Evolutionary conservation across 805 yeast species (phyloP).

Genomic region (Kregervanrija fluxuum): DNA sequence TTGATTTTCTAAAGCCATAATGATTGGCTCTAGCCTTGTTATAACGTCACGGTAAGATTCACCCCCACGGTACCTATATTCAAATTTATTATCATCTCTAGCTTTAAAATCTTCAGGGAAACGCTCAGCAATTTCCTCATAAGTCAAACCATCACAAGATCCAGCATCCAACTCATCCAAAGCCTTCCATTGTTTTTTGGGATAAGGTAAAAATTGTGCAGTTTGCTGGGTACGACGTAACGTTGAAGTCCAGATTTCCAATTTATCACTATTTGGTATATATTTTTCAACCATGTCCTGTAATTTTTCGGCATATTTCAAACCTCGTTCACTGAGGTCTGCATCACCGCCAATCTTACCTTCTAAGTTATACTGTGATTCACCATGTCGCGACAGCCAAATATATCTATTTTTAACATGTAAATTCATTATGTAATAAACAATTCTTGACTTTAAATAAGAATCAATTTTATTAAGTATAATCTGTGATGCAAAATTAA

Average conservation of each 20-base stretch:
- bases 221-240: constrained; percentile 89
- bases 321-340: constrained; percentile 74
- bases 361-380: constrained; percentile 81
- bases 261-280: constrained; percentile 50
- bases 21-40: constrained; percentile 89
- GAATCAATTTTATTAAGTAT: constrained; percentile 82
- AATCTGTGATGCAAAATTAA: constrained; percentile 83
- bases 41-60: constrained; percentile 96
- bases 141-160: constrained; percentile 94
- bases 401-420: constrained; percentile 89
- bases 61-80: constrained; percentile 94
- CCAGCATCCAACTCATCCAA: constrained; percentile 97
- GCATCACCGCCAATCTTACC: constrained; percentile 98
- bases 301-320: constrained; percentile 72
- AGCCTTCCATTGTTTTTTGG: constrained; percentile 91
- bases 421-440: constrained; percentile 90
- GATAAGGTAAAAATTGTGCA: constrained; percentile 72
- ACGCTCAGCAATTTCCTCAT: constrained; percentile 76
- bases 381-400: constrained; percentile 95
- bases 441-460: constrained; percentile 86
- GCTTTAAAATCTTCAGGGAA: constrained; percentile 95
- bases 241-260: constrained; percentile 96
- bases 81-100: constrained; percentile 92
- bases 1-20: constrained; percentile 96
- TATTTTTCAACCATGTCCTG: constrained; percentile 68